Evolutionary conservation across 352 stramenopile genomes (phyloP).

Genomic region (Globisporangium okanoganense): DNA sequence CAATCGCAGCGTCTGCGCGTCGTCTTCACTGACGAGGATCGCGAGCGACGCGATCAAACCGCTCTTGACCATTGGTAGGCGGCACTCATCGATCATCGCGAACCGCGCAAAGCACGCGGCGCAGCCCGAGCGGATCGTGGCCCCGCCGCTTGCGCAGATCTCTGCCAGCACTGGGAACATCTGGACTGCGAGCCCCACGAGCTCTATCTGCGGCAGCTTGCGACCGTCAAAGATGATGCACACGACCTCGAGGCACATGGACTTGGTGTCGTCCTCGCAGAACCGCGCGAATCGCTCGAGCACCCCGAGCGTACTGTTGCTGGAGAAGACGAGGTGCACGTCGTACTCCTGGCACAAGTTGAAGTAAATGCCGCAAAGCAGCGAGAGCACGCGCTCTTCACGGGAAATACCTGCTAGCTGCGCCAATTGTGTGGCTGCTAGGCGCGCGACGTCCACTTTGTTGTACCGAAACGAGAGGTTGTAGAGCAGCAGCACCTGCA

Average conservation of each 20-base stretch:
- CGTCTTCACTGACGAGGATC: slow-evolving; percentile 46
- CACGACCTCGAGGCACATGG: slow-evolving; percentile 59
- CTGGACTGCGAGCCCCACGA: slow-evolving; percentile 33
- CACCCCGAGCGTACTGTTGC: slow-evolving; percentile 24
- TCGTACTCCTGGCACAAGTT: slow-evolving; percentile 64
- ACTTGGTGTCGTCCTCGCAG: slow-evolving; percentile 31
- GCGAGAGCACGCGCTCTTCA: slow-evolving; percentile 22
- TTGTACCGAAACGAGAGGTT: slow-evolving; percentile 72
- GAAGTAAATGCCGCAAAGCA: slow-evolving; percentile 55
- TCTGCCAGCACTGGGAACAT: slow-evolving; percentile 43
- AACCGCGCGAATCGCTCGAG: slow-evolving; percentile 35
- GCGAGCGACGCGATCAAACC: slow-evolving; percentile 47
- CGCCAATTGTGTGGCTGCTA: slow-evolving; percentile 31
- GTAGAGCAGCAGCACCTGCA: slow-evolving; percentile 70
- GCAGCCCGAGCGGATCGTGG: slow-evolving; percentile 35
- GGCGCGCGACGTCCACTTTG: slow-evolving; percentile 41
- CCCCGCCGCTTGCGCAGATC: slow-evolving; percentile 28
- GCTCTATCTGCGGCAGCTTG: slow-evolving; percentile 31
- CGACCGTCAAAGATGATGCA: slow-evolving; percentile 63
- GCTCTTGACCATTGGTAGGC: slow-evolving; percentile 40
- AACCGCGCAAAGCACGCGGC: slow-evolving; percentile 70
- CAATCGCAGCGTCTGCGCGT: slow-evolving; percentile 47
- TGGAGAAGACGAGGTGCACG: slow-evolving; percentile 41
- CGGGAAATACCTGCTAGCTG: slow-evolving; percentile 18
- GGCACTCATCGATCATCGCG: slow-evolving; percentile 50